These are phyloP conservation scores for Haplosporangium gracile DNA, from an alignment of 192 early-diverging fungal genomes.

Conservation along the genomic window DNA sequence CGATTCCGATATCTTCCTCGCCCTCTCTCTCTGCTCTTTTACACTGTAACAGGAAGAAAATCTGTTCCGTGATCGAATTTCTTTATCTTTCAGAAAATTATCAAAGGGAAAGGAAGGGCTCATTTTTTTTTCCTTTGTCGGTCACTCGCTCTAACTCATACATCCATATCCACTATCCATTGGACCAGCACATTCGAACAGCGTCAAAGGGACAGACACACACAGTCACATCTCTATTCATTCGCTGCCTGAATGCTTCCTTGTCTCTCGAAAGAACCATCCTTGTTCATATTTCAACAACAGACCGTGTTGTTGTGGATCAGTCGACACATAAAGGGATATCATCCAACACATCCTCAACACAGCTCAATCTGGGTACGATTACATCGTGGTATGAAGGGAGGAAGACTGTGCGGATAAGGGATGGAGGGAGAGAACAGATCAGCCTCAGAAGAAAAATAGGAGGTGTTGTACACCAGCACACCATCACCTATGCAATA, in stretches of 20 bases:
- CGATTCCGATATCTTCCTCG: conserved; percentile 20
- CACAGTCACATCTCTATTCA: neutral
- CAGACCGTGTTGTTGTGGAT: no score
- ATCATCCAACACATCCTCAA: no score
- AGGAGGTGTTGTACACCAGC: no score
- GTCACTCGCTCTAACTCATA: neutral
- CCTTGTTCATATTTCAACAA: no score
- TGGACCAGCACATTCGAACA: neutral
- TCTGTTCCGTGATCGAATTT: neutral
- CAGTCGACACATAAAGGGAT: no score
- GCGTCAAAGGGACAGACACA: neutral
- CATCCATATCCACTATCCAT: neutral
- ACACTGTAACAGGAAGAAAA: neutral
- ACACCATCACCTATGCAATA: no score
- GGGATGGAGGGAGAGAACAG: no score
- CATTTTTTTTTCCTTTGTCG: neutral
- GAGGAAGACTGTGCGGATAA: no score
- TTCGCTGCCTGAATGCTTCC: neutral
- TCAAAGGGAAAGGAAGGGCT: neutral
- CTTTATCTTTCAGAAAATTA: neutral
- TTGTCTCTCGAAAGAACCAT: neutral
- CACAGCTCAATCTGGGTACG: no score
- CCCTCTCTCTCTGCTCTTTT: neutral
- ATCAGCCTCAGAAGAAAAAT: no score
- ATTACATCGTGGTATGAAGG: no score